Percentiles rank a stretch among this genome's conserved stretches.
Evolutionary conservation across 345 rosid species (phyloP).

Genomic region (Citrus reticulata): DNA sequence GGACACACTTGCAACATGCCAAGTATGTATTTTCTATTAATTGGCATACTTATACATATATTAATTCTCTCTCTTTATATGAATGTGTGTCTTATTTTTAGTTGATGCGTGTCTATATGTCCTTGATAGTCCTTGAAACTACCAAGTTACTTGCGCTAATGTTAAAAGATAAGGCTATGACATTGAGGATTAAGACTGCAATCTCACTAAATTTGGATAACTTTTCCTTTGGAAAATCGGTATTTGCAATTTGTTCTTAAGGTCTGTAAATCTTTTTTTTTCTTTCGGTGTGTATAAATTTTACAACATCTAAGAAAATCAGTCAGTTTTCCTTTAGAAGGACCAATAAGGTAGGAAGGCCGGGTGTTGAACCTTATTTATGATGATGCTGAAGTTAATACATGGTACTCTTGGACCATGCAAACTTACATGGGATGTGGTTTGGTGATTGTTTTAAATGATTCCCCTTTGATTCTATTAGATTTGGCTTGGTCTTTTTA

Average conservation of each 20-base stretch:
- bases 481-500: not conserved
- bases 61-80: not conserved
- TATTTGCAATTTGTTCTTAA: not conserved
- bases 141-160: not conserved
- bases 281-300: not conserved
- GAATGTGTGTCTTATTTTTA: not conserved
- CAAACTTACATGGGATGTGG: not conserved
- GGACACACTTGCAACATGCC: conserved; percentile 67
- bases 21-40: conserved; percentile 43
- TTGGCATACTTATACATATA: not conserved
- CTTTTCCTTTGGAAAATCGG: not conserved
- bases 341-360: not conserved
- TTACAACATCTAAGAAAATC: not conserved
- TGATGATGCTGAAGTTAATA: not conserved
- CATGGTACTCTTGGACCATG: not conserved
- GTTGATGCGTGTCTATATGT: not conserved
- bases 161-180: not conserved
- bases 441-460: not conserved
- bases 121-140: not conserved
- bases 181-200: not conserved
- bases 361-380: not conserved
- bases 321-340: not conserved
- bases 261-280: not conserved
- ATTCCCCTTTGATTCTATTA: not conserved
- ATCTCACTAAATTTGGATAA: not conserved